A percentile compares a stretch with the other conserved stretches of the same genome.
These are phyloP conservation scores for Begonia masoniana DNA, from an alignment of 306 rosid genomes.

Conservation along the genomic window DNA sequence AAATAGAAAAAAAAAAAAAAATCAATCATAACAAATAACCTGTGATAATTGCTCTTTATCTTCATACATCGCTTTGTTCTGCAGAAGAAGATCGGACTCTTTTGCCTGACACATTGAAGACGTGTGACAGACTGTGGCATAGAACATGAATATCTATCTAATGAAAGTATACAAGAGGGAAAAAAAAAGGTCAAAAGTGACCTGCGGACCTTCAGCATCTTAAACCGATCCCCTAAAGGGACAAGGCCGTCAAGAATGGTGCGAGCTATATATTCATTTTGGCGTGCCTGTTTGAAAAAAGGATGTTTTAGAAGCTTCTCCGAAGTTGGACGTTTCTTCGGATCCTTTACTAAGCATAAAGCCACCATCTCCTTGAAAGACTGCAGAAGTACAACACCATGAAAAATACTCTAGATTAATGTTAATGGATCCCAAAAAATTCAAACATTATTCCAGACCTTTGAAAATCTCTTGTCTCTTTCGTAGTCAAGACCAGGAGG, in stretches of 20 bases:
- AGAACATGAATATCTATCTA: neutral
- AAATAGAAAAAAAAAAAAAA: constrained; percentile 6
- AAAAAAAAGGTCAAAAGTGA: constrained; percentile 13
- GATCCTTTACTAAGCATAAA: constrained; percentile 93
- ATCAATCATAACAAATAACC: constrained; percentile 21
- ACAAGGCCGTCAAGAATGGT: constrained; percentile 70
- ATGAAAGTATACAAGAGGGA: constrained; percentile 4
- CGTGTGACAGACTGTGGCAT: constrained; percentile 9
- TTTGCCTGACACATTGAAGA: constrained; percentile 39
- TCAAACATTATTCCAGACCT: constrained; percentile 47
- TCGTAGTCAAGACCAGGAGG: constrained; percentile 98
- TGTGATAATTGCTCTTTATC: constrained; percentile 85
- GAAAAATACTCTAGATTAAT: constrained; percentile 13
- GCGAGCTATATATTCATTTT: constrained; percentile 45
- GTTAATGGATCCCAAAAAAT: constrained; percentile 11
- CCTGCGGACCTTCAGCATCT: constrained; percentile 58
- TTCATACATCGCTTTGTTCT: constrained; percentile 74
- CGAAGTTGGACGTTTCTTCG: constrained; percentile 89
- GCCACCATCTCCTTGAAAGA: constrained; percentile 88
- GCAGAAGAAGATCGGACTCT: constrained; percentile 84
- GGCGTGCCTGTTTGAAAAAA: constrained; percentile 72
- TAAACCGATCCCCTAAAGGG: constrained; percentile 86
- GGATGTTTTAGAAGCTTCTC: constrained; percentile 87
- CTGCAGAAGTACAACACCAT: constrained; percentile 31
- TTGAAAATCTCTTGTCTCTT: constrained; percentile 90